These are phyloP conservation scores for Gypsophila paniculata DNA, from an alignment of 179 eudicot species.

Conservation along the genomic window DNA sequence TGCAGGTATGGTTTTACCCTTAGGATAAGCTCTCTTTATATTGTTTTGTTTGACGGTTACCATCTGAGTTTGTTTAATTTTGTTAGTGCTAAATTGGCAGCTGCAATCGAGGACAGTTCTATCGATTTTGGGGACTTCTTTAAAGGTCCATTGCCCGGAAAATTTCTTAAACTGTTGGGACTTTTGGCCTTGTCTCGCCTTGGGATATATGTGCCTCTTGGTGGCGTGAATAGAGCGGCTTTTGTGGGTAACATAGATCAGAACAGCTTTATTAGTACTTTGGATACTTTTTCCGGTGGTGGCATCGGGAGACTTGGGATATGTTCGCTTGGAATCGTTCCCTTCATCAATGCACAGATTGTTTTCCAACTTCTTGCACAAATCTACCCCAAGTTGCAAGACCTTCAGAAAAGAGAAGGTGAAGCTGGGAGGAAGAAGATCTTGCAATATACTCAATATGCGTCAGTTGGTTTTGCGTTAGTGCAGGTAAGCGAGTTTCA, in stretches of 20 bases:
- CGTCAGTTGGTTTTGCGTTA: slow-evolving; percentile 94
- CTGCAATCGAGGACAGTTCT: slow-evolving; percentile 96
- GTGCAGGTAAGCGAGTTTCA: slow-evolving; percentile 59
- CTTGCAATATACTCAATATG: slow-evolving; percentile 92
- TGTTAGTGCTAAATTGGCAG: slow-evolving; percentile 55
- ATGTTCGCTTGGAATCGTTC: slow-evolving; percentile 97
- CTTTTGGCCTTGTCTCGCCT: slow-evolving; percentile 81
- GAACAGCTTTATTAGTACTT: slow-evolving; percentile 81
- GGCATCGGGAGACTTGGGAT: slow-evolving; percentile 98
- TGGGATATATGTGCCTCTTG: slow-evolving; percentile 94
- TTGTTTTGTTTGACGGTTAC: slow-evolving; percentile 17
- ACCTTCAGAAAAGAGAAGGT: slow-evolving; percentile 95
- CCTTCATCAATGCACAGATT: slow-evolving; percentile 91
- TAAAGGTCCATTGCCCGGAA: slow-evolving; percentile 98
- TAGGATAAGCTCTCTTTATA: background rate
- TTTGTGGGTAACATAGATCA: slow-evolving; percentile 88
- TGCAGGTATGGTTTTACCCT: slow-evolving; percentile 53
- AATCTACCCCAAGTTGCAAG: slow-evolving; percentile 92
- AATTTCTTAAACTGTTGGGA: slow-evolving; percentile 86
- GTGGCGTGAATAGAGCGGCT: slow-evolving; percentile 93
- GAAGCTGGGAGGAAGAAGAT: slow-evolving; percentile 98
- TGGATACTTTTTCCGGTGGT: slow-evolving; percentile 96
- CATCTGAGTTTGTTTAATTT: slow-evolving; percentile 34
- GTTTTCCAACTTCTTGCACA: slow-evolving; percentile 97
- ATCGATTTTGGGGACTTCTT: slow-evolving; percentile 97